These are phyloP conservation scores for Entomortierella beljakovae DNA, from an alignment of 192 early-diverging fungal species.

Conservation along the genomic window DNA sequence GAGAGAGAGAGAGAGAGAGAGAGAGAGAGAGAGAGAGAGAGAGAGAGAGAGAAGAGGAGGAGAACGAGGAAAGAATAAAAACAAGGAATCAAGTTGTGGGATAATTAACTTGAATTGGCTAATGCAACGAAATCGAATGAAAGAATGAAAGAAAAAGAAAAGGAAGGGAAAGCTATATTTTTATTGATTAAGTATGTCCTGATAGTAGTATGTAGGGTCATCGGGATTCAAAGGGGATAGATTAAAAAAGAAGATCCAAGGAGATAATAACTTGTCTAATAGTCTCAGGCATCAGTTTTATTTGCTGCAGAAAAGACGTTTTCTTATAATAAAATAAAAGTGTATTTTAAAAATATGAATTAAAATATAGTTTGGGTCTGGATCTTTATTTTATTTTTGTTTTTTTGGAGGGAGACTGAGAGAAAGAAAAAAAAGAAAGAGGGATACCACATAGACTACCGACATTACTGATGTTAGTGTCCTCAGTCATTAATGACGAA, in stretches of 20 bases:
- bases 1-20: not conserved
- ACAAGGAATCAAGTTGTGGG: not conserved
- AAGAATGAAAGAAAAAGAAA: not conserved
- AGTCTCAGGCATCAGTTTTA: not conserved
- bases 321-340: not conserved
- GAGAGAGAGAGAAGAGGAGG: conserved; percentile 1
- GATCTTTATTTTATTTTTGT: no score
- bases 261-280: not conserved
- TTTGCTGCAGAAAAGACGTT: not conserved
- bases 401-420: no score
- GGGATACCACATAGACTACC: no score
- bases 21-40: not conserved
- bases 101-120: not conserved
- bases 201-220: not conserved
- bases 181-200: not conserved
- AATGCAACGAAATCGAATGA: not conserved
- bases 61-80: not conserved
- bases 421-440: no score
- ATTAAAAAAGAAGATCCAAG: not conserved
- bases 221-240: not conserved
- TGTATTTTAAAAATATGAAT: no score
- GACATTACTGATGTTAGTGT: no score
- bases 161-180: not conserved
- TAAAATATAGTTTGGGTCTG: no score
- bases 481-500: no score